A percentile compares a stretch with the other conserved stretches of the same genome.
These are phyloP conservation scores for Datura wrightii DNA, from an alignment of 257 asterid species.

Conservation along the genomic window DNA sequence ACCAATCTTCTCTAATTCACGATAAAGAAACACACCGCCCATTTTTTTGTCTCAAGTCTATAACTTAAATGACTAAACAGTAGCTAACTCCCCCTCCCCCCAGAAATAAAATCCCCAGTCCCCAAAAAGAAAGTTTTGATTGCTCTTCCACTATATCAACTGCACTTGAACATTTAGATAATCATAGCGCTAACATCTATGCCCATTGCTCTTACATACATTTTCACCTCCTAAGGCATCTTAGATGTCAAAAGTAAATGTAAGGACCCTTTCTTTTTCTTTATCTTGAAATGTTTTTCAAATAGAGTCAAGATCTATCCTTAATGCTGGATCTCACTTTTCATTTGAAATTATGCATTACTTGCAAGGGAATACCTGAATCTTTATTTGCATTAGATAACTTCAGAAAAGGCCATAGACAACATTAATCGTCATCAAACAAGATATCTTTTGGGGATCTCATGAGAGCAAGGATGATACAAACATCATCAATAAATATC, in stretches of 20 bases:
- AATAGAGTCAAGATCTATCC: background rate
- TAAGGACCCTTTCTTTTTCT: background rate
- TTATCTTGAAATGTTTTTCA: background rate
- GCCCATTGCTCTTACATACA: background rate
- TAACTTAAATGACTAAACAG: background rate
- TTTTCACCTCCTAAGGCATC: background rate
- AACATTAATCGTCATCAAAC: background rate
- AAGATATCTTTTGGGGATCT: background rate
- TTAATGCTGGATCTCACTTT: background rate
- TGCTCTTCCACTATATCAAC: background rate
- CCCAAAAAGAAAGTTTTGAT: background rate
- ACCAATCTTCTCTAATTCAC: background rate
- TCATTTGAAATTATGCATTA: background rate
- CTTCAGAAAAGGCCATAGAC: background rate
- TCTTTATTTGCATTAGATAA: background rate
- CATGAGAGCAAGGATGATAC: slow-evolving; percentile 17
- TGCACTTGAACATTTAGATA: background rate
- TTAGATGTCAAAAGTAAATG: background rate
- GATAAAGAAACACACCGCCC: background rate
- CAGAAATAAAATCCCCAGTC: background rate
- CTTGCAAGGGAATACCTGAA: background rate
- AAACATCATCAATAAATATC: background rate
- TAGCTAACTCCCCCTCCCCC: background rate
- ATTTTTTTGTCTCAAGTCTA: background rate
- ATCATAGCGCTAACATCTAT: background rate